Percentiles rank a stretch among this genome's conserved stretches.
Evolutionary conservation across 768 basidiomycete genomes (phyloP).

Genomic region (Agrocybe pediades): DNA sequence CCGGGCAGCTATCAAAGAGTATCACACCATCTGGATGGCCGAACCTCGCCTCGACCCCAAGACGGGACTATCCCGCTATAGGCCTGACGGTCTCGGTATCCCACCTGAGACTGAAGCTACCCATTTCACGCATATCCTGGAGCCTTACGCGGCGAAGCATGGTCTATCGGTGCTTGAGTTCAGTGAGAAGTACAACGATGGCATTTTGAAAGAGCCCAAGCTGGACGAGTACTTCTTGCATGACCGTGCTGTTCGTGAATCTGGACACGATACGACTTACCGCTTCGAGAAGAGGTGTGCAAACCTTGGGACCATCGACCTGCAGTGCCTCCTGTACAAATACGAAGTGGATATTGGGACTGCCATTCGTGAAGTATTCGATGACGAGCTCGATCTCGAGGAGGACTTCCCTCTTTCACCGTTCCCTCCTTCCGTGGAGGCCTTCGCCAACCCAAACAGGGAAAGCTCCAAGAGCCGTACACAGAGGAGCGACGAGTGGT

Average conservation of each 20-base stretch:
- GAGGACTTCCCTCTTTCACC: constrained; percentile 91
- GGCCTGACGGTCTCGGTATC: constrained; percentile 92
- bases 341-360: constrained; percentile 99
- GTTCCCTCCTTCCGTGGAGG: constrained; percentile 81
- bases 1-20: constrained; percentile 97
- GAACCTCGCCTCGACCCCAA: constrained; percentile 93
- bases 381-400: constrained; percentile 87
- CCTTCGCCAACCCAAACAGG: constrained; percentile 63
- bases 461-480: constrained; percentile 58
- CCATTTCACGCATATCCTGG: constrained; percentile 97
- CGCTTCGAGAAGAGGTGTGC: constrained; percentile 97
- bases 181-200: constrained; percentile 93
- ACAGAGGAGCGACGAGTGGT: constrained; percentile 91
- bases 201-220: constrained; percentile 76
- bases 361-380: constrained; percentile 93
- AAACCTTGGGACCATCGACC: constrained; percentile 93
- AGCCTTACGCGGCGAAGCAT: constrained; percentile 91
- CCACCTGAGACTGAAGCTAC: constrained; percentile 98
- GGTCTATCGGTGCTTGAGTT: constrained; percentile 95
- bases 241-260: constrained; percentile 95
- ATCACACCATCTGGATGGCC: constrained; percentile 96
- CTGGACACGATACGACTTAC: constrained; percentile 95
- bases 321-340: constrained; percentile 96
- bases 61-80: constrained; percentile 92
- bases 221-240: constrained; percentile 98